Conservation (phyloP, 1,284 basidiomycete genomes). For the Papiliotrema nemorosa region DNA sequence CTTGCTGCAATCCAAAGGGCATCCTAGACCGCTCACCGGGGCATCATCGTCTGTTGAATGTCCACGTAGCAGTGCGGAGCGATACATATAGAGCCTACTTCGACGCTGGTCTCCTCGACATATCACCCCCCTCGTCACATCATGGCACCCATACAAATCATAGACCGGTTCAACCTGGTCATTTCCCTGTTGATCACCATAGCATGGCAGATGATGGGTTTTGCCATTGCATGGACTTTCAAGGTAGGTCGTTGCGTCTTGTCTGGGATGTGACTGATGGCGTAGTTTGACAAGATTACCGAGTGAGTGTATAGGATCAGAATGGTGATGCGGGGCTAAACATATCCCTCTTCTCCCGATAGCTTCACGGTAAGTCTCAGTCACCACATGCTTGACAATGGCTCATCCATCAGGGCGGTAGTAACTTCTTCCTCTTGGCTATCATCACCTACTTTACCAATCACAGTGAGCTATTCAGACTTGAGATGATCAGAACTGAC, state of each 20-base stretch:
- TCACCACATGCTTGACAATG: conserved; percentile 1
- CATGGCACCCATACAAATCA: conserved; percentile 34
- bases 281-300: conserved; percentile 67
- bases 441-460: conserved; percentile 46
- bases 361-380: conserved; percentile 21
- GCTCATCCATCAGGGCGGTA: conserved; percentile 56
- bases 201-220: conserved; percentile 64
- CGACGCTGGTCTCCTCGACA: no score
- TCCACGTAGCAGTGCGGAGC: no score
- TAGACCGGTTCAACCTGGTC: conserved; percentile 65
- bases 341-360: neutral
- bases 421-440: conserved; percentile 61
- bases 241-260: conserved; percentile 40
- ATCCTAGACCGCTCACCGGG: no score
- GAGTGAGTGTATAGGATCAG: conserved; percentile 35
- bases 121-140: neutral
- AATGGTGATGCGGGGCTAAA: neutral
- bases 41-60: no score
- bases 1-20: no score
- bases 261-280: neutral
- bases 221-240: conserved; percentile 65
- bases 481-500: neutral
- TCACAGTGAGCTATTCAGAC: conserved; percentile 21
- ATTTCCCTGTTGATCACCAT: conserved; percentile 65
- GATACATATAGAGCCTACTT: no score